phyloP scores from a whole-genome alignment of 805 yeast species.

The Tetrapisispora namnaoensis region DNA sequence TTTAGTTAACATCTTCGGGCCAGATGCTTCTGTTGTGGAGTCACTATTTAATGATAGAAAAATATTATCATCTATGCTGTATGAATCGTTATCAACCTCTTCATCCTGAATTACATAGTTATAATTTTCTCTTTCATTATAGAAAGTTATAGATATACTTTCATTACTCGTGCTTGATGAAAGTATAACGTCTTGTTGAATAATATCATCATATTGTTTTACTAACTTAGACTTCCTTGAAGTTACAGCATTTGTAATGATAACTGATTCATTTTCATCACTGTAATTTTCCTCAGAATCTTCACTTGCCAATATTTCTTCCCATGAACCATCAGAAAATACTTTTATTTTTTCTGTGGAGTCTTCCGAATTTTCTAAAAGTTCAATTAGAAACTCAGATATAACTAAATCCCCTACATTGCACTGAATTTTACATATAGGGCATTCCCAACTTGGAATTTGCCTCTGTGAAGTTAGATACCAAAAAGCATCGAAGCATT shows the following conservation, averaged over 20 bases:
- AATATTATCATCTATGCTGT: background rate
- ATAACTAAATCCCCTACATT: background rate
- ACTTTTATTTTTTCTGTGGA: background rate
- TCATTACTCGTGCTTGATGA: background rate
- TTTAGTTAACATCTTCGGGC: background rate
- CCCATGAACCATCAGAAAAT: constrained; percentile 5
- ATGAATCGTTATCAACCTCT: background rate
- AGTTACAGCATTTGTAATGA: background rate
- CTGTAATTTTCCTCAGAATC: background rate
- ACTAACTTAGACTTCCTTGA: background rate
- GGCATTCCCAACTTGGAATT: constrained; percentile 4
- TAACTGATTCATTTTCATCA: background rate
- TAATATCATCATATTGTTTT: background rate
- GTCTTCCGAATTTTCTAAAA: constrained; percentile 1
- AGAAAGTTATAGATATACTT: background rate
- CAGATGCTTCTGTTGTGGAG: background rate
- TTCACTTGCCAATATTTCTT: background rate
- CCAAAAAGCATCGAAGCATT: constrained; percentile 4
- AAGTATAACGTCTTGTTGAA: background rate
- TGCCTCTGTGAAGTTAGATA: constrained; percentile 1
- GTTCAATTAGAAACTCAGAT: constrained; percentile 1
- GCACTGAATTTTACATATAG: constrained; percentile 1
- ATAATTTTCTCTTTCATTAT: background rate
- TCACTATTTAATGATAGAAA: background rate
- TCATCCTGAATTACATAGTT: background rate